These are phyloP conservation scores for Hypoxylon sp. DNA, from an alignment of 2,329 filamentous ascomycete genomes.

Conservation along the genomic window DNA sequence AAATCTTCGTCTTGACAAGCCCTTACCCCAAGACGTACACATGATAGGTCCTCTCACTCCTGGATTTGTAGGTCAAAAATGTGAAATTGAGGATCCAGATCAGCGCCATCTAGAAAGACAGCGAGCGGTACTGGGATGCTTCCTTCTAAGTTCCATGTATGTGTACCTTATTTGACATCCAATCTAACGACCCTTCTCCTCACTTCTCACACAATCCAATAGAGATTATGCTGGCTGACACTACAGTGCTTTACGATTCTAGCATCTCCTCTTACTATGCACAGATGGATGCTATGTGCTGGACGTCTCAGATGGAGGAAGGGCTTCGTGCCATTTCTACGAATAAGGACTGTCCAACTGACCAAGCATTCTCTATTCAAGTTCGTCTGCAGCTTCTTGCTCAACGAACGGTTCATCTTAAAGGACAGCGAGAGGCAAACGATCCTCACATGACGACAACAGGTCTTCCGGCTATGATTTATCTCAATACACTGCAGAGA, in stretches of 20 bases:
- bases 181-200: neutral
- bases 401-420: conserved; percentile 50
- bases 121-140: conserved; percentile 51
- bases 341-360: conserved; percentile 46
- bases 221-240: neutral
- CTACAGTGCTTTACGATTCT: neutral
- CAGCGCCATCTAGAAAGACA: conserved; percentile 47
- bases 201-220: neutral
- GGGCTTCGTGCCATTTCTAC: conserved; percentile 48
- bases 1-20: conserved; percentile 54
- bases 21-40: conserved; percentile 49
- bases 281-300: conserved; percentile 52
- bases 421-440: conserved; percentile 49
- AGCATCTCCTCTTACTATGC: conserved; percentile 53
- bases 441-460: conserved; percentile 26
- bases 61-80: conserved; percentile 38
- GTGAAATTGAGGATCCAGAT: conserved; percentile 22
- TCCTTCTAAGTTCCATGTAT: conserved; percentile 48
- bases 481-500: conserved; percentile 50
- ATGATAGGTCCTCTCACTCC: conserved; percentile 51
- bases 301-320: conserved; percentile 57
- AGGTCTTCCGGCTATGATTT: conserved; percentile 43
- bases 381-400: conserved; percentile 54
- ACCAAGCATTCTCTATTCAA: conserved; percentile 52
- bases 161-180: neutral